Percentiles rank a stretch among this genome's conserved stretches.
These are phyloP conservation scores for Pelargonium myrrhifolium DNA, from an alignment of 441 rosid genomes.

Conservation along the genomic window DNA sequence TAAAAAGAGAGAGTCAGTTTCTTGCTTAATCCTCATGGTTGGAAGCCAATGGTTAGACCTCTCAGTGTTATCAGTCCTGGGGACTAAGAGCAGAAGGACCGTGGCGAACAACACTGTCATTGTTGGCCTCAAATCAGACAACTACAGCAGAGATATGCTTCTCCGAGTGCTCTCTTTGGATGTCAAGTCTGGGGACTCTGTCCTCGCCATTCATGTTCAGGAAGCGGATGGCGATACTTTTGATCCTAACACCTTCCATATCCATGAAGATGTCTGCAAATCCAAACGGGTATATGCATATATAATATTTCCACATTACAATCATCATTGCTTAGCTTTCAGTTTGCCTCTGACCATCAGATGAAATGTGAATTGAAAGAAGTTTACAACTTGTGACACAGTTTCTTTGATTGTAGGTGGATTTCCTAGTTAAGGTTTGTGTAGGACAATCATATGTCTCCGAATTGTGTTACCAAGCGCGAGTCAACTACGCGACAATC, in stretches of 20 bases:
- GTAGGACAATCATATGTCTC: constrained; percentile 27
- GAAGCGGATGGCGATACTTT: constrained; percentile 21
- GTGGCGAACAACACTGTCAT: constrained; percentile 23
- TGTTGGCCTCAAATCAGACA: constrained; percentile 31
- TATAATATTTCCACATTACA: too few species aligned
- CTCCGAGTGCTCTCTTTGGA: constrained; percentile 19
- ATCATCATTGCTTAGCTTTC: background rate
- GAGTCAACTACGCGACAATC: constrained; percentile 30
- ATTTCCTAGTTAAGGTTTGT: constrained; percentile 32
- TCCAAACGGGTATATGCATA: constrained; percentile 25
- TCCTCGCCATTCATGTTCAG: constrained; percentile 33
- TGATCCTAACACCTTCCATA: constrained; percentile 33
- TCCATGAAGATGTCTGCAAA: constrained; percentile 39
- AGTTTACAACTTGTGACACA: background rate
- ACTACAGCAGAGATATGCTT: constrained; percentile 28
- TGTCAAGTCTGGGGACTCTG: constrained; percentile 24
- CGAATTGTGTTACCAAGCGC: constrained; percentile 28
- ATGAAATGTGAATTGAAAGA: background rate
- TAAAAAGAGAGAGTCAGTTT: background rate
- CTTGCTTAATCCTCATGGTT: background rate
- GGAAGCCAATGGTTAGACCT: constrained; percentile 7
- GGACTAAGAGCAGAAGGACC: constrained; percentile 6
- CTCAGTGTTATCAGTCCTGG: constrained; percentile 15
- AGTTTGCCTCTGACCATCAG: background rate
- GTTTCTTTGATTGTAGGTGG: constrained; percentile 23